phyloP scores from a whole-genome alignment of 164 flowering plant genomes.

The Warburgia ugandensis region DNA sequence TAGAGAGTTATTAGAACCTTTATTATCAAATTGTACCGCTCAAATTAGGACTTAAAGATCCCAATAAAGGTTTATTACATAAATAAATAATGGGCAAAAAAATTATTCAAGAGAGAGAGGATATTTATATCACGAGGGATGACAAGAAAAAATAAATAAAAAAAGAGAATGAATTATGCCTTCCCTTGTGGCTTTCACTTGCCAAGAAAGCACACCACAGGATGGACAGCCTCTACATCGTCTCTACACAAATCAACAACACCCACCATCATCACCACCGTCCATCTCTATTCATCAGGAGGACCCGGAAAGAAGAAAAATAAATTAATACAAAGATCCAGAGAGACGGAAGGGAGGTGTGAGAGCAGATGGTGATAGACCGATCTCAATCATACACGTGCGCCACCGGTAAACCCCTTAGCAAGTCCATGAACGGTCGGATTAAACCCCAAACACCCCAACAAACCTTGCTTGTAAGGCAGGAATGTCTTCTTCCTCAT shows the following conservation, averaged over 20 bases:
- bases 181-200: slow-evolving; percentile 1
- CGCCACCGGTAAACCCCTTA: slow-evolving; percentile 39
- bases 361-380: background rate
- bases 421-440: slow-evolving; percentile 42
- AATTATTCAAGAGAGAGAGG: too few species aligned
- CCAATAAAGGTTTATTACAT: too few species aligned
- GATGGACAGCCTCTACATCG: slow-evolving; percentile 1
- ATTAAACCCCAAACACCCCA: slow-evolving; percentile 54
- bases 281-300: background rate
- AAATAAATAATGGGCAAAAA: too few species aligned
- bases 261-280: too few species aligned
- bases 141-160: background rate
- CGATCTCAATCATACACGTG: too few species aligned
- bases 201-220: background rate
- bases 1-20: too few species aligned
- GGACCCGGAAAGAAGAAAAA: too few species aligned
- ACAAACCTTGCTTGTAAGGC: slow-evolving; percentile 73
- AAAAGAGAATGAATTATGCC: background rate
- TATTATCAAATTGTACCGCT: too few species aligned
- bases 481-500: slow-evolving; percentile 69
- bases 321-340: background rate
- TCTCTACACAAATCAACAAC: background rate
- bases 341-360: background rate
- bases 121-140: background rate
- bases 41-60: too few species aligned